Base-by-base conservation (phyloP, 2,329 filamentous ascomycete species). In the Fusarium coicis region DNA sequence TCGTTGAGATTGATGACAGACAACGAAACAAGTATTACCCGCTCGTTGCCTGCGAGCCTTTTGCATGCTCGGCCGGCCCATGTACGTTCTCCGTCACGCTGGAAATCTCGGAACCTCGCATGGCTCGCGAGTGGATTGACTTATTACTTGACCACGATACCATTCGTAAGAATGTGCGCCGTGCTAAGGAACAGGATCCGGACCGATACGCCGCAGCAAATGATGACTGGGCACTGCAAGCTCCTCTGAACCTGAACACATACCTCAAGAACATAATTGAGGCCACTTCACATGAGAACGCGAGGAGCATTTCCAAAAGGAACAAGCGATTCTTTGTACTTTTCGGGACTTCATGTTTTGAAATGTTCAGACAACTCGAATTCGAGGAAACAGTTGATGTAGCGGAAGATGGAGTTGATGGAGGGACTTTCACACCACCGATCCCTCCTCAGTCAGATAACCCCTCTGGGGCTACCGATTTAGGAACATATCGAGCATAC, bases 281-380 rank as follows among this genome's bases (percentile, higher is more conserved):
- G 30, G 78, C 79, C 5, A 79, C 78, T 2, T 78, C 79, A 5
- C 79, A 79, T 2, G 80, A 81, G 40, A 80, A 81, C 14, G 77
- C 77, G 0, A 80, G 85, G 49, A 86, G 81, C 55, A 89, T 90
- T 40, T 87, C 87, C 5, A 87, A 86, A 59, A 81, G 88, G 4
- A 90, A 90, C 73, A 90, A 89, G 76, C 84, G 86, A 19, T 90
- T 90, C 61, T 80, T 81, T 32, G 85, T 89, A 4, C 81, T 88
- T 11, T 89, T 90, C 63, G 86, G 87, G 1, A 81, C 82, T 9
- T 84, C 85, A 8, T 87, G 87, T 56, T 84, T 86, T 50, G 76
- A 79, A 28, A 82, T 90, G 18, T 87, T 90, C 72, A 80, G 79
- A 19, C 82, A 83, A 18, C 80, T 90, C 9, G 87, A 85, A 16